Evolutionary conservation across 2,329 filamentous ascomycete species (phyloP).

Genomic region (Mycosphaerella sp.): DNA sequence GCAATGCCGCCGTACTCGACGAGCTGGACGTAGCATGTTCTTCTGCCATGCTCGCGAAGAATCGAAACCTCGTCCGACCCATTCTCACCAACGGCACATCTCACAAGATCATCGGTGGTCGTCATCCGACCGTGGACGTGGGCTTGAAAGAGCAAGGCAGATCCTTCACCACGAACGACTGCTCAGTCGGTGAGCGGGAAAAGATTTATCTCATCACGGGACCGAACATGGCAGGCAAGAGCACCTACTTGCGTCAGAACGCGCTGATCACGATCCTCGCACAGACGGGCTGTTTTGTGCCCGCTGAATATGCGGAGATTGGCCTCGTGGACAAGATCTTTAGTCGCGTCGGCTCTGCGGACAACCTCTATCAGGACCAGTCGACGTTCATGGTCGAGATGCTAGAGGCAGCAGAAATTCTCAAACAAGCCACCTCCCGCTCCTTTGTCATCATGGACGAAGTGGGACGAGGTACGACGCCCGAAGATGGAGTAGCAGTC

Average conservation of each 20-base stretch:
- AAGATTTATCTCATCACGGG: constrained; percentile 64
- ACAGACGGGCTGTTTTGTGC: constrained; percentile 88
- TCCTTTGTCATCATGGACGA: constrained; percentile 98
- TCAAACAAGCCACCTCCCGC: constrained; percentile 72
- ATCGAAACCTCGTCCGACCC: constrained; percentile 68
- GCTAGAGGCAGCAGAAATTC: constrained; percentile 88
- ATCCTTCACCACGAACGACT: constrained; percentile 79
- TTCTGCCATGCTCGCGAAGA: constrained; percentile 70
- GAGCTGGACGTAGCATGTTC: constrained; percentile 87
- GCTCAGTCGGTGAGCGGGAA: constrained; percentile 66
- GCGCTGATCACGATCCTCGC: constrained; percentile 90
- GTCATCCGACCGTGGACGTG: constrained; percentile 87
- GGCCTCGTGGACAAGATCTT: constrained; percentile 96
- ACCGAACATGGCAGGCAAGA: constrained; percentile 99
- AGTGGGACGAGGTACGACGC: constrained; percentile 88
- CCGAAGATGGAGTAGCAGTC: constrained; percentile 83
- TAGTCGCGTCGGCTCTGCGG: constrained; percentile 78
- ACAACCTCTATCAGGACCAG: constrained; percentile 90
- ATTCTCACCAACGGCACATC: constrained; percentile 55
- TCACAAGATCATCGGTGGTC: constrained; percentile 75
- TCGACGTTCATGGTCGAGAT: constrained; percentile 99
- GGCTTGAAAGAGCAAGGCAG: constrained; percentile 73
- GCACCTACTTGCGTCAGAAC: constrained; percentile 91
- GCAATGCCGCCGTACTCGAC: constrained; percentile 85
- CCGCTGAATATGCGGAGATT: constrained; percentile 75